A percentile compares a stretch with the other conserved stretches of the same genome.
Conservation (phyloP, 306 rosid genomes). For the Quercus suber region DNA sequence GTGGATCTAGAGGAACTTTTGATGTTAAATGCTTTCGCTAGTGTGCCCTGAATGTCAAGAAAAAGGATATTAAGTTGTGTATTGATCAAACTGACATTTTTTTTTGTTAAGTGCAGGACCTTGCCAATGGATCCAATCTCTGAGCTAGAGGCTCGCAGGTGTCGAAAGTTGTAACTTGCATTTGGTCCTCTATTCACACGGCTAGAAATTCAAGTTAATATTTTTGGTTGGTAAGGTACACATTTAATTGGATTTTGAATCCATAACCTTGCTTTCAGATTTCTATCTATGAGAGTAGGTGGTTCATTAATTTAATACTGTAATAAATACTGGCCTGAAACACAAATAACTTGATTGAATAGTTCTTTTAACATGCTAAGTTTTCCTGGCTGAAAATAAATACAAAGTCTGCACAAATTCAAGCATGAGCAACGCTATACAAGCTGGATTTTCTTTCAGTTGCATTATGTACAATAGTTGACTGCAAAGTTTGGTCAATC, state of each 20-base stretch:
- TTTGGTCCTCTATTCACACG: background rate
- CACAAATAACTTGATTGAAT: background rate
- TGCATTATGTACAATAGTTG: background rate
- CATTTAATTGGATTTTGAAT: no score
- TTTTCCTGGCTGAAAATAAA: background rate
- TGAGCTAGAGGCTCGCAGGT: no score
- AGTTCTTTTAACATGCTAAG: background rate
- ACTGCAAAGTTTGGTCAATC: background rate
- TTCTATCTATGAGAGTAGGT: background rate
- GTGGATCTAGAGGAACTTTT: no score
- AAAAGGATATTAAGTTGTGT: no score
- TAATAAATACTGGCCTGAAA: background rate
- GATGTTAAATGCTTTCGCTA: no score
- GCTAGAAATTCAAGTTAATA: background rate
- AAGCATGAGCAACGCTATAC: background rate
- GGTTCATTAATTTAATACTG: background rate
- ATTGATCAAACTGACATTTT: background rate
- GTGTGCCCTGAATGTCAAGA: no score
- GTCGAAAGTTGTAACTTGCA: background rate
- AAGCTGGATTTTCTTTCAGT: background rate
- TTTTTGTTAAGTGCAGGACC: no score
- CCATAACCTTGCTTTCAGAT: no score
- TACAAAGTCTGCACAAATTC: background rate
- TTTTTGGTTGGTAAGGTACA: no score
- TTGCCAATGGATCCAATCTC: no score